These are phyloP conservation scores for Apiotrichum veenhuisii DNA, from an alignment of 1,284 basidiomycete species.

Conservation along the genomic window DNA sequence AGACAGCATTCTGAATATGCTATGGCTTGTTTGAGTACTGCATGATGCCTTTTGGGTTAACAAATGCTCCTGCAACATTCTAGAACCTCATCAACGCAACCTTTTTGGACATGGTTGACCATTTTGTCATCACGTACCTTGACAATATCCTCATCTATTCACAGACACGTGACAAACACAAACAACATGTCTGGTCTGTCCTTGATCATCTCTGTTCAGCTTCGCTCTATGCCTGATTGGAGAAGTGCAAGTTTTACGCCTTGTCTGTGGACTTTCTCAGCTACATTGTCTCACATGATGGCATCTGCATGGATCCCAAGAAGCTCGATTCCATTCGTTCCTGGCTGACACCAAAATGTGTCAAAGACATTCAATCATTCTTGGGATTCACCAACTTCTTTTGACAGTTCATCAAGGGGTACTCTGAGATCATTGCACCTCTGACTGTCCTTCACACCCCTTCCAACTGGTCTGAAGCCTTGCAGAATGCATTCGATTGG, in stretches of 20 bases:
- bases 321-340: too few species aligned
- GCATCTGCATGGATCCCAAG: constrained; percentile 43
- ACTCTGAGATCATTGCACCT: too few species aligned
- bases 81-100: constrained; percentile 40
- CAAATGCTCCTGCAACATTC: constrained; percentile 41
- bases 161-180: constrained; percentile 45
- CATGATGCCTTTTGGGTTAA: constrained; percentile 51
- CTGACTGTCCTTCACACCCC: too few species aligned
- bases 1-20: constrained; percentile 45
- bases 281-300: constrained; percentile 19
- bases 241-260: constrained; percentile 50
- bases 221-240: constrained; percentile 46
- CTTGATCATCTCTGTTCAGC: constrained; percentile 44
- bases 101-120: constrained; percentile 33
- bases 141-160: constrained; percentile 52
- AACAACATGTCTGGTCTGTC: constrained; percentile 34
- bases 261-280: constrained; percentile 25
- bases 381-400: constrained; percentile 51
- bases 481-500: too few species aligned
- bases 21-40: constrained; percentile 48
- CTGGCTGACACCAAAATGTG: too few species aligned
- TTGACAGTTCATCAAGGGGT: constrained; percentile 43
- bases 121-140: constrained; percentile 38
- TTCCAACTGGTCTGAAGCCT: too few species aligned
- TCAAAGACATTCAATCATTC: constrained; percentile 36